Conservation (phyloP, 805 yeast genomes). For the Lachancea cidri region DNA sequence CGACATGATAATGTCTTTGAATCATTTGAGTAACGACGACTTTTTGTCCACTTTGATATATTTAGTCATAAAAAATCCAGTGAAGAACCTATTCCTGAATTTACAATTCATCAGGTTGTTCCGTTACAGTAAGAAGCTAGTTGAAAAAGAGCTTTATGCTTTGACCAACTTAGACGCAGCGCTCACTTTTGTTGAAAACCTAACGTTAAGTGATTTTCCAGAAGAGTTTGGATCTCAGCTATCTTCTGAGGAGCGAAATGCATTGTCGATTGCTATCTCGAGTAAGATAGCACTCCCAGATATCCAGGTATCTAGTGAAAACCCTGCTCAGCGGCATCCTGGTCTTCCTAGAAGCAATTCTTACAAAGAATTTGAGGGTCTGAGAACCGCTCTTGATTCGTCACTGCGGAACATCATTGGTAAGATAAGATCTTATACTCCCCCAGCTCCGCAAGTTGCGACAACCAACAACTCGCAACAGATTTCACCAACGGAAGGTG, state of each 20-base stretch:
- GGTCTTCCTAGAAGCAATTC: slow-evolving; percentile 21
- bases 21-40: slow-evolving; percentile 30
- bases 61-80: slow-evolving; percentile 21
- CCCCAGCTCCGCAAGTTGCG: slow-evolving; percentile 15
- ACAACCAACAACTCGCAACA: neutral
- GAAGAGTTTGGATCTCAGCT: slow-evolving; percentile 16
- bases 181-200: slow-evolving; percentile 28
- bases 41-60: slow-evolving; percentile 29
- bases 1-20: slow-evolving; percentile 18
- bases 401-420: slow-evolving; percentile 29
- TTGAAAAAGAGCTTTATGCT: slow-evolving; percentile 30
- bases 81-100: slow-evolving; percentile 25
- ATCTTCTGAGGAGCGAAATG: slow-evolving; percentile 10
- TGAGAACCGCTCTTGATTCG: slow-evolving; percentile 26
- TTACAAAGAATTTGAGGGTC: slow-evolving; percentile 26
- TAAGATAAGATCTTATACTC: slow-evolving; percentile 29
- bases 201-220: slow-evolving; percentile 17
- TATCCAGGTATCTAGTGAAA: neutral
- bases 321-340: slow-evolving; percentile 9
- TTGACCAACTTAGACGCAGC: slow-evolving; percentile 33
- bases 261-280: slow-evolving; percentile 19
- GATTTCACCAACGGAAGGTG: neutral
- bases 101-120: slow-evolving; percentile 29
- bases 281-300: slow-evolving; percentile 20
- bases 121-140: slow-evolving; percentile 30